Evolutionary conservation across 208 protist species (phyloP), one percentile per base, ranked within the genome.

Genomic region (Acanthamoeba culbertsoni): DNA sequence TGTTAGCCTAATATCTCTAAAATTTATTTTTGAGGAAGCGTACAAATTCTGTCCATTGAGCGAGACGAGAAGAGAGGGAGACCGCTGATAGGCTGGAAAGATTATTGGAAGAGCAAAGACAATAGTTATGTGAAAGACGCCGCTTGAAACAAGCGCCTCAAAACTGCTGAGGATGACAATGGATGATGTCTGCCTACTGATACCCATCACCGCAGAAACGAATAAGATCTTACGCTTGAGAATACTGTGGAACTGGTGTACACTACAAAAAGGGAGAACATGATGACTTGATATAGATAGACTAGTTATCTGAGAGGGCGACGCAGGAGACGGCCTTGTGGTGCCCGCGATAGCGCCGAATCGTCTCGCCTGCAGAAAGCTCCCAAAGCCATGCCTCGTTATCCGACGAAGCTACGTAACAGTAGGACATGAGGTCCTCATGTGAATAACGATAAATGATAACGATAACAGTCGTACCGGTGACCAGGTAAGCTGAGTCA

Each of bases 401-500:
- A 77, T 98, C 98, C 28, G 96, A 97, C 2, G 97, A 98, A 0
- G 95, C 97, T 86, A 95, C 46, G 35, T 0, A 68, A n/a, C 63
- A 33, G 7, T 31, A 45, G 31, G 1, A 26, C 6, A 59, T 28
- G 43, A 45, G n/a, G n/a, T 55, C 59, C 28, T 59, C 28, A 46
- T 31, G 63, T 5, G 8, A 8, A 55, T 55, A 55, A 55, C 18
- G 12, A 55, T 55, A 57, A 40, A 68, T 5, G 40, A 86, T 12
- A 40, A 86, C 5, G 7, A 48, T 14, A 23, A 65, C n/a, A 86
- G 20, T 10, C 28, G 40, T 37, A 96, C 94, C 94, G 4, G 95
- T 97, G n/a, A 98, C 97, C 0, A 98, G 71, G 94, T 98, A 98
- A 8, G 95, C 95, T 10, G 97, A 98, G 89, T 98, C 98, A 37